Evolutionary conservation across 192 early-diverging fungal genomes (phyloP).

Genomic region (Rhizoclosmatium globosum): DNA sequence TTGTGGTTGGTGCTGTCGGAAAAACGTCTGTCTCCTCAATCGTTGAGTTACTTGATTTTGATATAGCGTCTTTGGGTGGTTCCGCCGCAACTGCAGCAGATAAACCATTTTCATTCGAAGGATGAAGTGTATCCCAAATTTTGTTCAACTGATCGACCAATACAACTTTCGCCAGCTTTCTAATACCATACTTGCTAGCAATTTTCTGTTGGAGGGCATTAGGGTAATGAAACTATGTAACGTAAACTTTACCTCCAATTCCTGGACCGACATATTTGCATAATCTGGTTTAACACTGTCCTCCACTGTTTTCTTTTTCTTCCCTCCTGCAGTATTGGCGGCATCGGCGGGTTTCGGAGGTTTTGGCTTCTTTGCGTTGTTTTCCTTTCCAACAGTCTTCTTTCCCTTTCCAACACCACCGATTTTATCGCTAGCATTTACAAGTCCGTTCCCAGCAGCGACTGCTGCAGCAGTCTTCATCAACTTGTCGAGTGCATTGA

Average conservation of each 20-base stretch:
- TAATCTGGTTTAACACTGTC: slow-evolving; percentile 1
- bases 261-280: not conserved
- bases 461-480: not conserved
- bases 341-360: not conserved
- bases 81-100: not conserved
- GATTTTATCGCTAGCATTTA: not conserved
- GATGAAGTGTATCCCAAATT: slow-evolving; percentile 24
- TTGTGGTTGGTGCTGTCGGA: not conserved
- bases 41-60: not conserved
- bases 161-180: slow-evolving; percentile 10
- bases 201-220: not conserved
- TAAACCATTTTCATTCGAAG: not conserved
- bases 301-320: not conserved
- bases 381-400: not conserved
- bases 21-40: not conserved
- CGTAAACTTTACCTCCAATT: not conserved
- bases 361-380: too few species aligned
- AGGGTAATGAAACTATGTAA: not conserved
- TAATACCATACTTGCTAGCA: slow-evolving; percentile 14
- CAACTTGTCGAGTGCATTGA: slow-evolving; percentile 5
- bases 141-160: slow-evolving; percentile 16
- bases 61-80: not conserved
- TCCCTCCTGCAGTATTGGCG: not conserved
- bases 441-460: not conserved
- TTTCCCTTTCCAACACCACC: not conserved